Evolutionary conservation across 306 rosid species (phyloP).

Genomic region (Medicago ruthenica): DNA sequence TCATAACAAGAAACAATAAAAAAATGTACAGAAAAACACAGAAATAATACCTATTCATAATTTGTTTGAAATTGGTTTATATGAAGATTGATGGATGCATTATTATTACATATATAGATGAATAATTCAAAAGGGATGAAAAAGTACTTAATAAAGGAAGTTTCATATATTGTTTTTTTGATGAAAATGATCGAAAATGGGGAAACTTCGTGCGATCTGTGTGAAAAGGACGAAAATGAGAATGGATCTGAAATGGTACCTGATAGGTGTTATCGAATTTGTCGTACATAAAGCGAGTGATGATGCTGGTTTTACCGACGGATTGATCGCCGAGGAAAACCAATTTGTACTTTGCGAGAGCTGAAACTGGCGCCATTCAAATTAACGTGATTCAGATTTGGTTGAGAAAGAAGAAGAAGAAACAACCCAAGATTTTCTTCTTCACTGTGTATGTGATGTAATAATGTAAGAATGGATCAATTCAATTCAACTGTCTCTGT

Average conservation of each 20-base stretch:
- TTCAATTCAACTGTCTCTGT: slow-evolving; percentile 1
- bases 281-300: slow-evolving; percentile 72
- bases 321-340: slow-evolving; percentile 72
- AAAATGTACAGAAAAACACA: not conserved
- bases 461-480: not conserved
- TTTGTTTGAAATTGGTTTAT: not conserved
- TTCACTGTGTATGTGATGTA: not conserved
- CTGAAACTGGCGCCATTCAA: slow-evolving; percentile 68
- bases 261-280: slow-evolving; percentile 70
- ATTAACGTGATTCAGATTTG: not conserved
- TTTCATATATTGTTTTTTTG: not conserved
- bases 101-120: not conserved
- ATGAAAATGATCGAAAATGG: not conserved
- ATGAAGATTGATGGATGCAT: slow-evolving; percentile 10
- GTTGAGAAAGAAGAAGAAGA: no score
- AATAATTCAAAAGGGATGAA: not conserved
- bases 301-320: slow-evolving; percentile 71
- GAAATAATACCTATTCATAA: slow-evolving; percentile 25
- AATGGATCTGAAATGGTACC: slow-evolving; percentile 55
- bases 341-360: slow-evolving; percentile 65
- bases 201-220: slow-evolving; percentile 6
- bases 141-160: not conserved
- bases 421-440: not conserved
- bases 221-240: not conserved
- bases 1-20: slow-evolving; percentile 5